Evolutionary conservation across 2,329 filamentous ascomycete genomes (phyloP).

Genomic region (Zopfia rhizophila): DNA sequence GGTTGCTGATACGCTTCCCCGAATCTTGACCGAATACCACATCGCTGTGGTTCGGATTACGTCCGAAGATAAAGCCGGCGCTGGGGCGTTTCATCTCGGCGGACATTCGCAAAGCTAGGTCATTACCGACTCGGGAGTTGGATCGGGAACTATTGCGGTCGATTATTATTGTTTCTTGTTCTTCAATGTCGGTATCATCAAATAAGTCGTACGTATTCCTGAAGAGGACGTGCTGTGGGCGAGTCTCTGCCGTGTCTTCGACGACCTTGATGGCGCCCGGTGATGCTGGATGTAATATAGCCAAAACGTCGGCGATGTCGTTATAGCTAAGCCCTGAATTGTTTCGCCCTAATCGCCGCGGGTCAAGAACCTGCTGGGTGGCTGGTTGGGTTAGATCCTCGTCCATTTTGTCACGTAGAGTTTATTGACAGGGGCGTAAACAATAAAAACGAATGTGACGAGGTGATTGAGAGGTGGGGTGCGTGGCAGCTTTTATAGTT

Average conservation of each 20-base stretch:
- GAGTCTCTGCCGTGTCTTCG: slow-evolving; percentile 60
- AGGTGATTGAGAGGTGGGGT: background rate
- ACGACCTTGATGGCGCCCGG: slow-evolving; percentile 77
- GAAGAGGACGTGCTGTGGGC: slow-evolving; percentile 69
- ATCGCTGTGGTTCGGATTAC: slow-evolving; percentile 78
- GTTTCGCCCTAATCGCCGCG: slow-evolving; percentile 79
- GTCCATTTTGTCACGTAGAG: slow-evolving; percentile 31
- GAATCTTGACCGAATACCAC: slow-evolving; percentile 72
- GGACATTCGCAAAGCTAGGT: slow-evolving; percentile 84
- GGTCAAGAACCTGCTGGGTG: slow-evolving; percentile 84
- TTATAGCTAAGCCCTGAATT: slow-evolving; percentile 84
- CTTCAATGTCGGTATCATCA: slow-evolving; percentile 48
- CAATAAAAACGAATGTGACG: background rate
- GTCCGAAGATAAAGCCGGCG: slow-evolving; percentile 86
- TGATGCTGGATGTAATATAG: slow-evolving; percentile 84
- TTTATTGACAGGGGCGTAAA: background rate
- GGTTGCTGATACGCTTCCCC: slow-evolving; percentile 83
- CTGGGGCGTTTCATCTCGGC: slow-evolving; percentile 73
- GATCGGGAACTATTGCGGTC: slow-evolving; percentile 48
- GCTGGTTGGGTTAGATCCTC: slow-evolving; percentile 66
- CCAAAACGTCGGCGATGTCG: slow-evolving; percentile 88
- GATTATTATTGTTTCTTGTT: slow-evolving; percentile 60
- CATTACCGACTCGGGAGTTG: slow-evolving; percentile 50
- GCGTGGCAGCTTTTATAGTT: background rate
- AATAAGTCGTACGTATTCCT: slow-evolving; percentile 54